Base-by-base conservation (phyloP, 2,329 filamentous ascomycete genomes). In the Neopestalotiopsis sp. region DNA sequence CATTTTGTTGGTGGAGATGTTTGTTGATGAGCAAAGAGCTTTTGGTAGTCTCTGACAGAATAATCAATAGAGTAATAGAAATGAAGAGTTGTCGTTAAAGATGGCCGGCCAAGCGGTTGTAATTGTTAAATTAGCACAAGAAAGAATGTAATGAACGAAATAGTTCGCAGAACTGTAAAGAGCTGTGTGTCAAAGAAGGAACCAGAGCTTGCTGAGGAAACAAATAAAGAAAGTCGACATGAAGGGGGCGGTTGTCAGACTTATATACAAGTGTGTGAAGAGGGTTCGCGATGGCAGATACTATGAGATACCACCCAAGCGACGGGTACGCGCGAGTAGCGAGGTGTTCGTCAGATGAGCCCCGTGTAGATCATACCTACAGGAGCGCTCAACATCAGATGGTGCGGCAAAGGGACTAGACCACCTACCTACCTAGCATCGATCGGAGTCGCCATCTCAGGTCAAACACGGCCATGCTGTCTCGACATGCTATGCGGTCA, bases 131-230 rank as follows among this genome's bases (percentile, higher is more conserved):
- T 72, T 74, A 74, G 69, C 72, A 71, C 71, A n/a, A 72, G 71
- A 78, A 78, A 76, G 72, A 77, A 75, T 71, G 78, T 76, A 52
- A 72, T 73, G 74, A 78, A 78, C 67, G 67, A 76, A 76, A 52
- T n/a, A 79, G 80, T 79, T 81, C 78, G 74, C 79, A 80, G 78
- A 81, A 81, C 80, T 77, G 72, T 74, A 74, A 73, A 67, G 72
- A 77, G 73, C 69, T 69, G 59, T 68, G 74, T 68, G 67, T 70
- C 73, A 74, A 73, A 70, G 69, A 68, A 72, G 57, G 69, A 69
- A 61, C n/a, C 49, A 56, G 60, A 69, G 69, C 60, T 70, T 71
- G 68, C 72, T 70, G 68, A 71, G 71, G 69, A 71, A 67, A 70
- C 68, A 69, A 69, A 60, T 68, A 12, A 68, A 7, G 28, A 56